phyloP scores from a whole-genome alignment of 1,139 yeast species.

The Tardiomyces blankii region DNA sequence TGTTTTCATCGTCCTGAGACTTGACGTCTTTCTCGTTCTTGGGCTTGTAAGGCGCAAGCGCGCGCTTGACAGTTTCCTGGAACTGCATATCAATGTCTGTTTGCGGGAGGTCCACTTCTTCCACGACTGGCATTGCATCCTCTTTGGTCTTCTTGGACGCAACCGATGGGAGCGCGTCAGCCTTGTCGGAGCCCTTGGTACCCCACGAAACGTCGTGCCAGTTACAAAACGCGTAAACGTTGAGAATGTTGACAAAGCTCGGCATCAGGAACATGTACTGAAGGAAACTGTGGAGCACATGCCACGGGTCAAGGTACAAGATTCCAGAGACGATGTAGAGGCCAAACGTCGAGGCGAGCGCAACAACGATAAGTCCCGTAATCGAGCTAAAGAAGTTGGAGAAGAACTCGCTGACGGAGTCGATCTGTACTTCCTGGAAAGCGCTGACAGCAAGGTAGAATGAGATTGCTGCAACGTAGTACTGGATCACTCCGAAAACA shows the following conservation, averaged over 20 bases:
- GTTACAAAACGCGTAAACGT: conserved; percentile 83
- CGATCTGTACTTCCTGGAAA: conserved; percentile 11
- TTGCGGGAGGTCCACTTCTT: conserved; percentile 61
- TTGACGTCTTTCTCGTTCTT: conserved; percentile 22
- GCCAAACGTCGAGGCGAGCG: conserved; percentile 87
- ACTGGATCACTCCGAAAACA: conserved; percentile 30
- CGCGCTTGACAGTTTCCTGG: conserved; percentile 30
- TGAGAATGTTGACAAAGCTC: conserved; percentile 68
- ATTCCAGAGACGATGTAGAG: conserved; percentile 60
- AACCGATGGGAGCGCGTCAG: conserved; percentile 48
- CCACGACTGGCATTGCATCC: conserved; percentile 65
- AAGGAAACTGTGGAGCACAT: conserved; percentile 71
- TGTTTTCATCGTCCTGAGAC: conserved; percentile 45
- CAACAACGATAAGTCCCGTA: conserved; percentile 50
- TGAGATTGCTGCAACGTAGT: conserved; percentile 28
- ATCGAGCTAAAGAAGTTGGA: conserved; percentile 25
- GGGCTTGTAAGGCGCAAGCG: conserved; percentile 32
- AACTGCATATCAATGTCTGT: conserved; percentile 44
- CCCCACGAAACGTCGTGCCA: conserved; percentile 99
- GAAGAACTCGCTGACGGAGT: conserved; percentile 19
- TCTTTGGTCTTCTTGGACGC: conserved; percentile 43
- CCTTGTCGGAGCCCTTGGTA: conserved; percentile 75
- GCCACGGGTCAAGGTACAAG: conserved; percentile 91
- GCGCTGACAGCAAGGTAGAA: conserved; percentile 29
- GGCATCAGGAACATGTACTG: conserved; percentile 86